A percentile compares a stretch with the other conserved stretches of the same genome.
Conservation (phyloP, 768 basidiomycete species). For the Pleurotus sapidus region DNA sequence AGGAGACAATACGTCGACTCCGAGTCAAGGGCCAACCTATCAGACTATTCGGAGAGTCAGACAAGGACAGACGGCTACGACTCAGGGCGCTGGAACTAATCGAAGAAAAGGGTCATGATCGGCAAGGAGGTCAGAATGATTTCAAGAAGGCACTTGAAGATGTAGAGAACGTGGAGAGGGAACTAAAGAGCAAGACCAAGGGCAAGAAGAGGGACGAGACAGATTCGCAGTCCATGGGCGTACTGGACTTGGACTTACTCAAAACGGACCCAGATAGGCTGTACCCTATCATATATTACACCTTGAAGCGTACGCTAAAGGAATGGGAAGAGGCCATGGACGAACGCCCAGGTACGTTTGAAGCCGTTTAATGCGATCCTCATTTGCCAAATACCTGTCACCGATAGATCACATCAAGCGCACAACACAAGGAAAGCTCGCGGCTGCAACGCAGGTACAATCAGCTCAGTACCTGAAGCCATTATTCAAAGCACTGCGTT, state of each 20-base stretch:
- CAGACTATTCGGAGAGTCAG: constrained; percentile 90
- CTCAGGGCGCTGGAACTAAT: constrained; percentile 93
- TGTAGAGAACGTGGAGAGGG: constrained; percentile 75
- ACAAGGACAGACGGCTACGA: constrained; percentile 89
- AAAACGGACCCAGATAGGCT: constrained; percentile 93
- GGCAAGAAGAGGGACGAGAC: constrained; percentile 68
- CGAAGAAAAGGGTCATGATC: constrained; percentile 82
- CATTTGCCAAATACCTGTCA: constrained; percentile 5
- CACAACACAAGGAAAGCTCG: constrained; percentile 88
- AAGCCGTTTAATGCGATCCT: neutral
- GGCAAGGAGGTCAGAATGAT: constrained; percentile 88
- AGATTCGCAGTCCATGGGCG: constrained; percentile 46
- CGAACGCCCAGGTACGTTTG: constrained; percentile 72
- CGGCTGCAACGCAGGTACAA: constrained; percentile 93
- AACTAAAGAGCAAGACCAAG: constrained; percentile 55
- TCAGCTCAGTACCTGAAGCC: constrained; percentile 97
- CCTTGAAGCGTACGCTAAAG: constrained; percentile 86
- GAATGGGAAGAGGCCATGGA: constrained; percentile 98
- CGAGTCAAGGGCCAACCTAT: constrained; percentile 93
- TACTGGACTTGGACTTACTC: constrained; percentile 78
- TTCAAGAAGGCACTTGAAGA: constrained; percentile 90
- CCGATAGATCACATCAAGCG: constrained; percentile 76
- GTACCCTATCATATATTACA: constrained; percentile 96
- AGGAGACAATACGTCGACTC: constrained; percentile 87
- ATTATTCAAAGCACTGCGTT: constrained; percentile 85